Conservation (phyloP, 23 red algal genomes). For the Gracilaria vermiculophylla region DNA sequence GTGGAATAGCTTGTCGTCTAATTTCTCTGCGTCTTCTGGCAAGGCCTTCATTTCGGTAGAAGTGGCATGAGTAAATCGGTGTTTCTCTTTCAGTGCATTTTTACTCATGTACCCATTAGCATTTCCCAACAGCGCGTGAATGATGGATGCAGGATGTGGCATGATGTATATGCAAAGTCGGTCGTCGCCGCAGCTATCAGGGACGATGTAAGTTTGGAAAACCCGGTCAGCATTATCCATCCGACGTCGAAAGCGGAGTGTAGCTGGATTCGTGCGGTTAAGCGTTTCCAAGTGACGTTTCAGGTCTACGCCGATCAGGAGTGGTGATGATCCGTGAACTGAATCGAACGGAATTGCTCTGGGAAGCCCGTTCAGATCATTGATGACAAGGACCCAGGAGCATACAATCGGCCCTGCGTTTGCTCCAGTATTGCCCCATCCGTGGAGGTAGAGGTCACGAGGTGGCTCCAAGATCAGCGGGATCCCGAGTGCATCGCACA, state of each 20-base stretch:
- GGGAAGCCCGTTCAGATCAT: background rate
- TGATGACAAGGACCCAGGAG: background rate
- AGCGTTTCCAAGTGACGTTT: background rate
- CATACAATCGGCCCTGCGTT: no score
- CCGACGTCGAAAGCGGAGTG: background rate
- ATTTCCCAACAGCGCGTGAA: no score
- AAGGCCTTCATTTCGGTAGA: no score
- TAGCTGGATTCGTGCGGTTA: background rate
- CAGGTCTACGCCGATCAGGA: background rate
- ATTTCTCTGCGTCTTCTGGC: no score
- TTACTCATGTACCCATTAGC: no score
- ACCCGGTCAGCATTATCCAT: background rate
- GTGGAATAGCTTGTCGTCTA: no score
- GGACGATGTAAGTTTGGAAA: background rate
- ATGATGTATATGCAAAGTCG: background rate
- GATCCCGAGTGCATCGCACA: background rate
- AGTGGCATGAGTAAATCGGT: no score
- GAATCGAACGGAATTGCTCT: background rate
- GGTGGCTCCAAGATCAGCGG: background rate
- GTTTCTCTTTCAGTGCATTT: no score
- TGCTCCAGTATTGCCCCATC: background rate
- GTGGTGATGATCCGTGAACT: no score
- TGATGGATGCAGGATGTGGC: no score
- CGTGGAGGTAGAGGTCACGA: background rate
- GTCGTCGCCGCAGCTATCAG: background rate